phyloP scores from a whole-genome alignment of 305 asterid species.

The Withania somnifera region DNA sequence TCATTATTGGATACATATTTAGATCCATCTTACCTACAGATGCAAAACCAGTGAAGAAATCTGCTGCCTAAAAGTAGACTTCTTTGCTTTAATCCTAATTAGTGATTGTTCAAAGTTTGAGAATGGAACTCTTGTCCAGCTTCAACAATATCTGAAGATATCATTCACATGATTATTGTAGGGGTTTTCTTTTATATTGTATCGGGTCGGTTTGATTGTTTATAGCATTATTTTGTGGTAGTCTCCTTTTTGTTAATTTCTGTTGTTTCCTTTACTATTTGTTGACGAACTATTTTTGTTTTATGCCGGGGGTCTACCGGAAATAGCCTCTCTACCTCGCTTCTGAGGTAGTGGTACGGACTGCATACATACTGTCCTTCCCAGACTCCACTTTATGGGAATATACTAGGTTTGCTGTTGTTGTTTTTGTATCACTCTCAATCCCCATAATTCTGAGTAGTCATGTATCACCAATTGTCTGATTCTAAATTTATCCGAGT shows the following conservation, averaged over 20 bases:
- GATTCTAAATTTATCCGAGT: background rate
- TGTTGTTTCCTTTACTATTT: too few species aligned
- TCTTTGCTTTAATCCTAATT: background rate
- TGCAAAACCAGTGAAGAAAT: background rate
- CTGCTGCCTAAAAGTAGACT: background rate
- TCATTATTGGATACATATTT: background rate
- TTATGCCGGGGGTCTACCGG: too few species aligned
- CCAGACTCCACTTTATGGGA: too few species aligned
- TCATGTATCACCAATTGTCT: background rate
- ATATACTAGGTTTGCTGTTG: too few species aligned
- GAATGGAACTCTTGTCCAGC: background rate
- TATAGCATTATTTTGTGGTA: too few species aligned
- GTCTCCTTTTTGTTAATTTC: too few species aligned
- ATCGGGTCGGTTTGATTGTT: too few species aligned
- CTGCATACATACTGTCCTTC: too few species aligned
- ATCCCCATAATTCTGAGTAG: background rate
- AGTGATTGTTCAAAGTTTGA: background rate
- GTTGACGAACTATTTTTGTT: too few species aligned
- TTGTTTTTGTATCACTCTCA: background rate
- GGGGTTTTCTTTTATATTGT: background rate
- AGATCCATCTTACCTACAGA: background rate
- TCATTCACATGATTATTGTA: background rate
- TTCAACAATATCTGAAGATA: background rate
- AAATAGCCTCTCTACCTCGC: too few species aligned
- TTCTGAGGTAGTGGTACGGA: too few species aligned